Conservation (phyloP, 2,329 filamentous ascomycete species). For the Epichloe typhina region DNA sequence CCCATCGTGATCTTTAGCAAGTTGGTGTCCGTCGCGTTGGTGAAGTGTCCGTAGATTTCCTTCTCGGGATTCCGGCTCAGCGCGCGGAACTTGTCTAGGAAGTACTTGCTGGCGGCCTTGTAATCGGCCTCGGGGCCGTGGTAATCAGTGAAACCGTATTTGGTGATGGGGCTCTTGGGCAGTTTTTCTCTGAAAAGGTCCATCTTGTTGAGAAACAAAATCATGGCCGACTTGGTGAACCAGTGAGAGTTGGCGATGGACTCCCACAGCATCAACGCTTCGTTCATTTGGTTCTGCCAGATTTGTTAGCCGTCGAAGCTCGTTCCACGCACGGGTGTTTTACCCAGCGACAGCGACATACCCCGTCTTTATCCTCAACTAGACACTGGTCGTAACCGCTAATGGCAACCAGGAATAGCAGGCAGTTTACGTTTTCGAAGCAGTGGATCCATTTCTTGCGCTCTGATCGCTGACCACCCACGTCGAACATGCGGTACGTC, state of each 20-base stretch:
- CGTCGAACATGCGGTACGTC: constrained; percentile 95
- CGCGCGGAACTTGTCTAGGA: constrained; percentile 67
- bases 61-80: constrained; percentile 57
- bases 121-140: constrained; percentile 57
- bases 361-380: constrained; percentile 90
- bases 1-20: constrained; percentile 77
- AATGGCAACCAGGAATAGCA: constrained; percentile 88
- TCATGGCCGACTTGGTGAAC: constrained; percentile 71
- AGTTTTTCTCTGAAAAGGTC: constrained; percentile 74
- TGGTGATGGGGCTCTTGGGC: constrained; percentile 53
- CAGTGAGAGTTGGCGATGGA: constrained; percentile 77
- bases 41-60: constrained; percentile 51
- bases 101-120: constrained; percentile 66
- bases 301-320: constrained; percentile 7
- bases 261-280: constrained; percentile 77
- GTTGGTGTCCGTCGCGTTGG: constrained; percentile 54
- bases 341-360: constrained; percentile 32
- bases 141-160: constrained; percentile 68
- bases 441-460: constrained; percentile 99
- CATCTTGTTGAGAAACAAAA: constrained; percentile 81
- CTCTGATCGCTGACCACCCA: constrained; percentile 88
- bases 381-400: constrained; percentile 94
- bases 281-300: constrained; percentile 75
- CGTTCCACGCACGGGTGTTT: neutral
- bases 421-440: constrained; percentile 86